Base-by-base conservation (phyloP, 164 flowering plant species). In the Hamamelis virginiana region DNA sequence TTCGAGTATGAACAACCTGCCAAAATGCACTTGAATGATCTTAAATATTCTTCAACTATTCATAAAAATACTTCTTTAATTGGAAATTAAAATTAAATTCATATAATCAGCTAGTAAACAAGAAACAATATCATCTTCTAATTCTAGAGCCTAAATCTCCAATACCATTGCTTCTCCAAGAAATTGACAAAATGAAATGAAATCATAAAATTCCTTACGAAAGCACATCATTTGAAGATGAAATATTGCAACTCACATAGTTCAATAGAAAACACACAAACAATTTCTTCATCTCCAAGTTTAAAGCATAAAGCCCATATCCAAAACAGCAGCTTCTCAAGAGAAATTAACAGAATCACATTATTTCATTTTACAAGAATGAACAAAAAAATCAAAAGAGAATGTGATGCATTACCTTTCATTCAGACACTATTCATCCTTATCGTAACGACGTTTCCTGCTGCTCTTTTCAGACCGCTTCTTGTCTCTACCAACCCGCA, bases 391-490 rank as follows among this genome's bases (percentile, higher is more conserved):
- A 57, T 16, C 47, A 61, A 9, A 22, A 38, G 18, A 19, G 22
- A 14, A 22, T 8, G 22, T 45, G 19, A 12, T 50, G 19, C 4
- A 63, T 27, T 59, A 41, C 66, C 22, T 44, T 15, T 2, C 21
- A 21, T 22, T n/a, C 16, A 46, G 11, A 23, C 15, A 55, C 59
- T 65, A 75, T 26, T 72, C 71, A 47, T 81, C 76, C 26, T 76
- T 69, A 27, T 73, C 70, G 62, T 66, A 75, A 25, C 62, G 84
- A 60, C 75, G 84, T 6, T 77, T 86, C 77, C 83, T 74, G 79
- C 81, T 85, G 75, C 70, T 87, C 84, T 85, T 88, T 66, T 73
- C 83, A 65, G 89, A 80, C 59, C 86, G 81, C 80, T 85, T 91
- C 41, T 65, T 75, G 62, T 74, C 75, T 70, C 96, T 81, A 10